Percentiles rank a stretch among this genome's conserved stretches.
phyloP scores from a whole-genome alignment of 2,329 filamentous ascomycete genomes.

The Mycosphaerelloides madeirae region DNA sequence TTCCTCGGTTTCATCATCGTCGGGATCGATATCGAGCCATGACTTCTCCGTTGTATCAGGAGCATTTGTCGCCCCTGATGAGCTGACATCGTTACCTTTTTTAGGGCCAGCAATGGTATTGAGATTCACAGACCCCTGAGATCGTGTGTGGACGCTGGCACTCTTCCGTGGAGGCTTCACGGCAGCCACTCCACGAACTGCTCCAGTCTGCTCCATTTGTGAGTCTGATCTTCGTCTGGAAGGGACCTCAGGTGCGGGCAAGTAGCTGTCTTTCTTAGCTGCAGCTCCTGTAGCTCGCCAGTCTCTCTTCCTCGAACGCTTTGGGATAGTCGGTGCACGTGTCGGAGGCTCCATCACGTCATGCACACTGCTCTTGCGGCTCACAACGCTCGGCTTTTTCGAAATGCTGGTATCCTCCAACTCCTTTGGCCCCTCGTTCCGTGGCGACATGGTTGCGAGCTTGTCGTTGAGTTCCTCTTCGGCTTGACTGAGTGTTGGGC shows the following conservation, averaged over 20 bases:
- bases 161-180: conserved; percentile 6
- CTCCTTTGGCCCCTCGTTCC: conserved; percentile 3
- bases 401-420: conserved; percentile 12
- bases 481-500: conserved; percentile 46
- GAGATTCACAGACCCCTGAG: no score
- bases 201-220: neutral
- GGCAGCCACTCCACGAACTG: no score
- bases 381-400: neutral
- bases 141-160: conserved; percentile 6
- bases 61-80: neutral
- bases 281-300: conserved; percentile 19
- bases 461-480: conserved; percentile 35
- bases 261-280: neutral
- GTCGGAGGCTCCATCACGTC: conserved; percentile 30
- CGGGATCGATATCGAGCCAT: neutral
- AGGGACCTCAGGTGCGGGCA: conserved; percentile 4
- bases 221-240: conserved; percentile 12
- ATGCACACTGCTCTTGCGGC: conserved; percentile 18
- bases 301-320: conserved; percentile 40
- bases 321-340: conserved; percentile 35
- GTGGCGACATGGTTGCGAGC: conserved; percentile 13
- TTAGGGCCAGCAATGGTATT: no score
- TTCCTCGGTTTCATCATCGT: neutral
- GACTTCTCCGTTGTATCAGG: neutral
- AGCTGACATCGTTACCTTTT: neutral